Evolutionary conservation across 345 rosid species (phyloP), one percentile per base, ranked within the genome.

Genomic region (Raphanus sativus): DNA sequence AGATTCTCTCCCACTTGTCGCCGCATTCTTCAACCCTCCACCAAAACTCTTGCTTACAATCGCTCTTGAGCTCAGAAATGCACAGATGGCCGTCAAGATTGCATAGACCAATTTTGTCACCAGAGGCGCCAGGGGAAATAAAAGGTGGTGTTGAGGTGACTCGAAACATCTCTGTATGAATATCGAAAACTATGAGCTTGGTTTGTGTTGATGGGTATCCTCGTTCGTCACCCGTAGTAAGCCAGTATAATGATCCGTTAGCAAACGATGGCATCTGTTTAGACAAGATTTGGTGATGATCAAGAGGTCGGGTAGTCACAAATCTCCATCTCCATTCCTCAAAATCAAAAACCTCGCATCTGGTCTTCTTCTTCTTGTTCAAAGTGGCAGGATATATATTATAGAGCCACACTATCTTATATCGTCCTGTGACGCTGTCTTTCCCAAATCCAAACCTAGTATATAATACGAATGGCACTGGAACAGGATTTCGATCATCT

Each of bases 221-320:
- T 32, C 9, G 16, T 9, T 73, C 54, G n/a, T 64, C 55, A 33
- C 24, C 56, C 2, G 71, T 65, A 21, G 21, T 21, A 13, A 65
- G 58, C 77, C 65, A 74, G n/a, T 74, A 65, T 56, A 74, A 45
- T 0, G 65, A 36, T 74, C 71, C 71, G 29, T 74, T 74, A 65
- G 30, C 71, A 74, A 55, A 65, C 64, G 28, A 4, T 25, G 71
- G 77, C 17, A 52, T 55, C 55, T 64, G 64, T 3, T 2, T 0
- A 25, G 1, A 0, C 36, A 74, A 34, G 28, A 74, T 10, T 1
- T 65, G 33, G 38, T 50, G 77, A 73, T 34, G 42, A 65, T 9
- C 54, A 34, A 74, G 77, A 65, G 15, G 4, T 5, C 0, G 15
- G 56, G 77, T 74, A 13, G 24, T 54, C 25, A 73, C 70, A 26